These are phyloP conservation scores for Paraconiothyrium sp. DNA, from an alignment of 2,329 filamentous ascomycete species.

Conservation along the genomic window DNA sequence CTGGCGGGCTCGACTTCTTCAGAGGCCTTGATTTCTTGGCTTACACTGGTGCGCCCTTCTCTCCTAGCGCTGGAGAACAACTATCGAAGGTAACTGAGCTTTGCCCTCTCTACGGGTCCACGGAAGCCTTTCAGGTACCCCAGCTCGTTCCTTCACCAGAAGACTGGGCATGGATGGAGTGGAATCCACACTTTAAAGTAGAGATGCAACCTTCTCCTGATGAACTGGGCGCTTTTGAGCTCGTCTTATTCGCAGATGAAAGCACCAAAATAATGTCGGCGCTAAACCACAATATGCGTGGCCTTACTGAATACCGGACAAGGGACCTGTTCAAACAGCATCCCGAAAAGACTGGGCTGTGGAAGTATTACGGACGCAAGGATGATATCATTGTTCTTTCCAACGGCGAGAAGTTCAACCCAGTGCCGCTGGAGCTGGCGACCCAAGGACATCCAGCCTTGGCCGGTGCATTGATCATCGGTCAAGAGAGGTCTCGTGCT, in stretches of 20 bases:
- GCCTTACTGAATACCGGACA: conserved; percentile 20
- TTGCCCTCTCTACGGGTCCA: conserved; percentile 26
- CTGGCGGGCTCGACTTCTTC: conserved; percentile 25
- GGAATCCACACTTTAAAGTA: conserved; percentile 24
- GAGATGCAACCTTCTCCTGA: conserved; percentile 22
- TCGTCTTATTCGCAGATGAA: conserved; percentile 22
- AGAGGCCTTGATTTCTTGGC: conserved; percentile 25
- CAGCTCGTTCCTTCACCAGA: conserved; percentile 22
- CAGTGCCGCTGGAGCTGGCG: conserved; percentile 23
- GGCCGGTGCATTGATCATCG: conserved; percentile 30
- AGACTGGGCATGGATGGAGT: conserved; percentile 29
- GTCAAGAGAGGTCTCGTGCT: conserved; percentile 29
- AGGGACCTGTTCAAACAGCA: conserved; percentile 23
- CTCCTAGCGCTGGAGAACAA: conserved; percentile 18
- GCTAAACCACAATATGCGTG: conserved; percentile 24
- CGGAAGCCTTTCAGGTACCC: conserved; percentile 26
- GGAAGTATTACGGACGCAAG: conserved; percentile 39
- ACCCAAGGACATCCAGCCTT: conserved; percentile 17
- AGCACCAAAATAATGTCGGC: conserved; percentile 20
- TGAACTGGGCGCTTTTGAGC: conserved; percentile 20
- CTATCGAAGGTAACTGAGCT: conserved; percentile 25
- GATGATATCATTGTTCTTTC: conserved; percentile 42
- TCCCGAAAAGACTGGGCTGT: conserved; percentile 17
- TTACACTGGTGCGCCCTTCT: conserved; percentile 25
- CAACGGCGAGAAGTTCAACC: conserved; percentile 37